Evolutionary conservation across 495 filamentous ascomycete genomes (phyloP).

Genomic region (Penicillium paradoxum): DNA sequence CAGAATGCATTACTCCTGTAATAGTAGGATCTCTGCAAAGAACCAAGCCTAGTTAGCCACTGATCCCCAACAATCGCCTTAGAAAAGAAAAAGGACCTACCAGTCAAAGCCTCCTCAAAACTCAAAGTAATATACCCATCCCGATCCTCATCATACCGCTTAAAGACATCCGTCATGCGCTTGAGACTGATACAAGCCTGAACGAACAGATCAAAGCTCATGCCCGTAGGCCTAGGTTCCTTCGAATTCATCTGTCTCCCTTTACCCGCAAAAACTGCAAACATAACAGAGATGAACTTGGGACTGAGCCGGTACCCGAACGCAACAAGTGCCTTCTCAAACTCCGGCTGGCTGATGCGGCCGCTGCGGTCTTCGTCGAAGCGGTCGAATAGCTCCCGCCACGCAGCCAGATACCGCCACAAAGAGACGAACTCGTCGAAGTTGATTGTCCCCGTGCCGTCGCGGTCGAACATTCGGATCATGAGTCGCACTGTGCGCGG

Average conservation of each 20-base stretch:
- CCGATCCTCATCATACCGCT: constrained; percentile 95
- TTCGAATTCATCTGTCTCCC: constrained; percentile 28
- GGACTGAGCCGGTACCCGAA: constrained; percentile 90
- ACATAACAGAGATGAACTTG: constrained; percentile 76
- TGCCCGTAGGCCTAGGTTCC: constrained; percentile 50
- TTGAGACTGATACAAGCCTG: constrained; percentile 95
- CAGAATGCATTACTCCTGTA: constrained; percentile 34
- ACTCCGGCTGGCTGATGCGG: constrained; percentile 81
- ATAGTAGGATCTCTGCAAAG: constrained; percentile 35
- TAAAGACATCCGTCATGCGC: constrained; percentile 99
- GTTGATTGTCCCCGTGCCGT: constrained; percentile 80
- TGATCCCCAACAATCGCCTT: not conserved
- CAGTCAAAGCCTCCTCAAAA: constrained; percentile 76
- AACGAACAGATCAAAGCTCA: constrained; percentile 97
- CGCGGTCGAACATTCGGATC: constrained; percentile 94
- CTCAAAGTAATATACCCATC: constrained; percentile 86
- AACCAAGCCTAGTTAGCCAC: constrained; percentile 1
- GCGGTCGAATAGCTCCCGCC: constrained; percentile 89
- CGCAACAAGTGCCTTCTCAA: constrained; percentile 82
- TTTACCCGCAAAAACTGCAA: constrained; percentile 59
- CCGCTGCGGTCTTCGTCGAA: constrained; percentile 88
- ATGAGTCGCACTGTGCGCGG: constrained; percentile 97
- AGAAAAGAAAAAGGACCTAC: constrained; percentile 27
- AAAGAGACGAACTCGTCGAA: constrained; percentile 94
- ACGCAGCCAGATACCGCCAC: constrained; percentile 92